Evolutionary conservation across 2,329 filamentous ascomycete species (phyloP).

Genomic region (Botrytis tulipae): DNA sequence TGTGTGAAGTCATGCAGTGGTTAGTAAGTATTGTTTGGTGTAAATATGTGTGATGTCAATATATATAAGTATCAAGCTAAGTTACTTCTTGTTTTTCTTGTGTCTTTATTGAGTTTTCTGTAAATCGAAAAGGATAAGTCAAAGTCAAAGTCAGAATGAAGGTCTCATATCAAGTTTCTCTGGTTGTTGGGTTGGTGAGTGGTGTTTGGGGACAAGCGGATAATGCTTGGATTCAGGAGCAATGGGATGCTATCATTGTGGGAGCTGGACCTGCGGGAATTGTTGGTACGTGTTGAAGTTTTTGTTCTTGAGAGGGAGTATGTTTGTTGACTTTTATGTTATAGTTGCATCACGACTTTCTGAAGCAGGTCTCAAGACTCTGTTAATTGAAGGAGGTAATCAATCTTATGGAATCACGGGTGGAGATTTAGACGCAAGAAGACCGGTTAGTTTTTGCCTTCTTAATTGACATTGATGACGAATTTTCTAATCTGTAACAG

Average conservation of each 20-base stretch:
- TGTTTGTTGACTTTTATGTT: neutral
- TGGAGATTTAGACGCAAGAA: conserved; percentile 42
- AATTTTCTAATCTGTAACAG: neutral
- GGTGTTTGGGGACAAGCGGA: conserved; percentile 13
- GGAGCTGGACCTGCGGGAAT: conserved; percentile 52
- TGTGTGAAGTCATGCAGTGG: neutral
- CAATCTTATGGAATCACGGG: conserved; percentile 50
- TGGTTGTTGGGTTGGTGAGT: conserved; percentile 1
- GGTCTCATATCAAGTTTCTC: neutral
- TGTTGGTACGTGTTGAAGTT: conserved; percentile 36
- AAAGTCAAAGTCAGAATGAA: neutral
- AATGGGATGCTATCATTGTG: conserved; percentile 44
- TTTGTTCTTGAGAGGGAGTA: neutral
- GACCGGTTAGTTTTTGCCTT: conserved; percentile 37
- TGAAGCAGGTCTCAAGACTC: conserved; percentile 50
- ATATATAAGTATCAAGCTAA: neutral
- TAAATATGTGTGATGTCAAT: neutral
- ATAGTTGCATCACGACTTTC: conserved; percentile 47
- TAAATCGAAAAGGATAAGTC: neutral
- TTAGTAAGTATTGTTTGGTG: neutral
- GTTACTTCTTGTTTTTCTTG: neutral
- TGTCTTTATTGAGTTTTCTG: too few relatives aligned
- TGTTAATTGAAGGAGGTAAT: conserved; percentile 52
- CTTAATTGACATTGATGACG: neutral
- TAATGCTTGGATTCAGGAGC: conserved; percentile 31